These are phyloP conservation scores for Trichoderma atrobrunneum DNA, from an alignment of 2,329 filamentous ascomycete species.

Conservation along the genomic window DNA sequence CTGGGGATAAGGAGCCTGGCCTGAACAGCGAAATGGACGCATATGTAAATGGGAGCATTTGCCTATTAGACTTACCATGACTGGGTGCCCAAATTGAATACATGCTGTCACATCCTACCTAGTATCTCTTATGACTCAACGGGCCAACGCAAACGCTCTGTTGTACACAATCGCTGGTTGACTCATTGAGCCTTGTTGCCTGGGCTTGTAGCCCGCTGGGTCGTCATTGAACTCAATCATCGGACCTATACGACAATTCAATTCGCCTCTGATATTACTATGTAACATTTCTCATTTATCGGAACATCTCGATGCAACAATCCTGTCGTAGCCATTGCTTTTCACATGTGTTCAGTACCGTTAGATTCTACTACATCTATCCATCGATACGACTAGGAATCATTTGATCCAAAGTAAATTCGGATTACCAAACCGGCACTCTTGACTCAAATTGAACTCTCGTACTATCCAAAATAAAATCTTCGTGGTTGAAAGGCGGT, in stretches of 20 bases:
- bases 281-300: not conserved
- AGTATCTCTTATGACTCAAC: not conserved
- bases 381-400: not conserved
- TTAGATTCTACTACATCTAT: too few relatives aligned
- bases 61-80: not conserved
- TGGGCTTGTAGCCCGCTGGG: not conserved
- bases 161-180: not conserved
- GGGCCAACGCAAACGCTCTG: not conserved
- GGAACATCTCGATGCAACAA: not conserved
- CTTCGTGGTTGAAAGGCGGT: not conserved
- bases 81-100: not conserved
- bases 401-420: not conserved
- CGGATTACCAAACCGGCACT: not conserved
- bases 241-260: not conserved
- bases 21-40: not conserved
- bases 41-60: not conserved
- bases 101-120: not conserved
- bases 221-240: not conserved
- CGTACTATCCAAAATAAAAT: not conserved
- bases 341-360: not conserved
- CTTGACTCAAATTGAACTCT: not conserved
- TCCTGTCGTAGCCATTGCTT: not conserved
- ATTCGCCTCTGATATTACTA: not conserved
- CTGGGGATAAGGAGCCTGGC: fast-evolving
- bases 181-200: not conserved